Evolutionary conservation across 768 basidiomycete genomes (phyloP).

Genomic region (Tricholoma sp.): DNA sequence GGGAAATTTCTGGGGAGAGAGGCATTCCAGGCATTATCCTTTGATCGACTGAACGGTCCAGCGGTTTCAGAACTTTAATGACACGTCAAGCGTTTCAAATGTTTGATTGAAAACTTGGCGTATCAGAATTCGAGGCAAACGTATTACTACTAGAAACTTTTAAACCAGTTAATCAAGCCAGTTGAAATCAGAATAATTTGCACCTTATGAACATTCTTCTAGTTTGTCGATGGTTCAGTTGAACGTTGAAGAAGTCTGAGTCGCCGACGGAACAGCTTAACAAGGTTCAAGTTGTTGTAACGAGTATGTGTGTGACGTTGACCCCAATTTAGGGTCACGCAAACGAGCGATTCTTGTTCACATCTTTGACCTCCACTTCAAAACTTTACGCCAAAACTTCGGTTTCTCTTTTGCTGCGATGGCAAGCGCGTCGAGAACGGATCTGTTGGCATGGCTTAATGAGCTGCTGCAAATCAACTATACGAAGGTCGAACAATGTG

Average conservation of each 20-base stretch:
- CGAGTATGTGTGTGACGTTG: background rate
- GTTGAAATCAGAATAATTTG: background rate
- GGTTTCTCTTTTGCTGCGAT: constrained; percentile 2
- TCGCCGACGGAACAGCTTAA: no score
- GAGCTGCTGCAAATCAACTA: constrained; percentile 88
- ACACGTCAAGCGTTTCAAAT: background rate
- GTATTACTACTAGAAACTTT: background rate
- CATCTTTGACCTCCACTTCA: background rate
- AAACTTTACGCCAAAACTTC: constrained; percentile 3
- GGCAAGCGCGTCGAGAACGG: constrained; percentile 69
- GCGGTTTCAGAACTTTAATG: background rate
- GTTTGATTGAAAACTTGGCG: background rate
- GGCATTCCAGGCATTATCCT: constrained; percentile 15
- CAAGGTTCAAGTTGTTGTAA: no score
- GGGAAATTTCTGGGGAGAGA: constrained; percentile 40
- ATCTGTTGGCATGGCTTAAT: constrained; percentile 91
- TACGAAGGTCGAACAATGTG: constrained; percentile 91
- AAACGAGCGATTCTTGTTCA: background rate
- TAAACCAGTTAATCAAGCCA: background rate
- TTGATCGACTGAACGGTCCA: background rate
- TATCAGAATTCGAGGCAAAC: background rate
- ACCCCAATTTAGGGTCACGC: background rate
- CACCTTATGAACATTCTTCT: background rate
- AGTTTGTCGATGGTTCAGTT: background rate
- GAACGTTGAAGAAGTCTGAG: no score